Evolutionary conservation across 345 rosid genomes (phyloP).

Genomic region (Aethionema arabicum): DNA sequence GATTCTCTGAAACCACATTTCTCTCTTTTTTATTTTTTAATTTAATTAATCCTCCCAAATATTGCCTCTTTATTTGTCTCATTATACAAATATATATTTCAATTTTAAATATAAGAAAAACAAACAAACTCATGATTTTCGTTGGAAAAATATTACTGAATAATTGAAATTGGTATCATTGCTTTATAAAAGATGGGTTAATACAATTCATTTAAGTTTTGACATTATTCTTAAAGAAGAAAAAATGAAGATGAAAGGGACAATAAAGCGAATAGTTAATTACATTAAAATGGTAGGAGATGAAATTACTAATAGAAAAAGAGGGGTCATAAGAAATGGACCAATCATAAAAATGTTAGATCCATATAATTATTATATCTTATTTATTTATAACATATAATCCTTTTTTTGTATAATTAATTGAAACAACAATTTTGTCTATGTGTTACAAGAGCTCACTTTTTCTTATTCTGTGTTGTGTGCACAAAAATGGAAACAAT

Average conservation of each 20-base stretch:
- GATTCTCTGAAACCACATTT: neutral
- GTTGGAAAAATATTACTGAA: neutral
- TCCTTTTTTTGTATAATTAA: too few relatives aligned
- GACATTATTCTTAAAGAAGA: neutral
- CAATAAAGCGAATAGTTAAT: neutral
- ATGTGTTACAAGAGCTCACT: neutral
- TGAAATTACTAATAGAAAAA: too few relatives aligned
- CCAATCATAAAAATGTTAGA: neutral
- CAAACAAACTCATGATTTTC: too few relatives aligned
- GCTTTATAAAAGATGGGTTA: neutral
- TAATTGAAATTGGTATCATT: neutral
- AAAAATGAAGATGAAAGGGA: neutral
- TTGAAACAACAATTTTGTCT: too few relatives aligned
- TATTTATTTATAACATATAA: neutral
- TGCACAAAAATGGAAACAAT: slow-evolving; percentile 18
- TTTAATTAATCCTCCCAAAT: too few relatives aligned
- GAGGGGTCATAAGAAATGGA: neutral
- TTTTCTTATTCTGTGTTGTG: slow-evolving; percentile 2
- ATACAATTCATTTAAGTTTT: neutral
- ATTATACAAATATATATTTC: neutral
- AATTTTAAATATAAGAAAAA: too few relatives aligned
- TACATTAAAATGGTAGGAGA: too few relatives aligned
- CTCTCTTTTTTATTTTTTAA: too few relatives aligned
- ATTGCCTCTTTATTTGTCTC: neutral
- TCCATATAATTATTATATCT: neutral